Base-by-base conservation (phyloP, 2,329 filamentous ascomycete species). In the Arthroderma sp. region DNA sequence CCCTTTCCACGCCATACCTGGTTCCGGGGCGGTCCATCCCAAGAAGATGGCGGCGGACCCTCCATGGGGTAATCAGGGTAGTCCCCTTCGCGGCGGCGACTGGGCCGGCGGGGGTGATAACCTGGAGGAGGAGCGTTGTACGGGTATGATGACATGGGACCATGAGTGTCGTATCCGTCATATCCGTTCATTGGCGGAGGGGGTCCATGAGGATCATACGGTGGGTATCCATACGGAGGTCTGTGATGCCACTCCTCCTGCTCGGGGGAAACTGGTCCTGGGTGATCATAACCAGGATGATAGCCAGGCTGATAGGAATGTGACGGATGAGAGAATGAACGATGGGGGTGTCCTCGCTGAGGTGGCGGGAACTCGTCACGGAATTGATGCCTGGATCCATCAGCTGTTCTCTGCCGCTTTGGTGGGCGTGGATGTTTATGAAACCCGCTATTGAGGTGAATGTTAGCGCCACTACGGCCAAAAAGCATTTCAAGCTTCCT, bases 341-440 rank as follows among this genome's bases (percentile, higher is more conserved):
- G 64, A 35, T 60, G 53, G 61, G 60, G 21, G 51, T 54, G 59
- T 57, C 58, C 62, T 62, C 63, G 55, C 49, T 61, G 19, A 57
- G 63, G 56, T 15, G 33, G 33, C 60, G 60, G 33, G 61, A 59
- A 58, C 28, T 56, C 58, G 35, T 61, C 64, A n/a, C 56, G 60
- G 35, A 49, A 55, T 52, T 59, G 58, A 25, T 53, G 39, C 31
- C 54, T 44, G 28, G 56, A 6, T 31, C 56, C 54, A 31, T 54
- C 59, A 9, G 56, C 21, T 15, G 61, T 63, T 57, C 64, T 67
- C 51, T 66, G 66, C 39, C 67, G 61, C 57, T 68, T 69, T 15
- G 59, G 58, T 19, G 66, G 65, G 43, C 60, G 64, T 47, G 47
- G 59, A 57, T 61, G 59, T 43, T 56, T 62, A 55, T 58, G 55